phyloP scores from a whole-genome alignment of 106 monocot species.

The Dendrobium chrysotoxum region DNA sequence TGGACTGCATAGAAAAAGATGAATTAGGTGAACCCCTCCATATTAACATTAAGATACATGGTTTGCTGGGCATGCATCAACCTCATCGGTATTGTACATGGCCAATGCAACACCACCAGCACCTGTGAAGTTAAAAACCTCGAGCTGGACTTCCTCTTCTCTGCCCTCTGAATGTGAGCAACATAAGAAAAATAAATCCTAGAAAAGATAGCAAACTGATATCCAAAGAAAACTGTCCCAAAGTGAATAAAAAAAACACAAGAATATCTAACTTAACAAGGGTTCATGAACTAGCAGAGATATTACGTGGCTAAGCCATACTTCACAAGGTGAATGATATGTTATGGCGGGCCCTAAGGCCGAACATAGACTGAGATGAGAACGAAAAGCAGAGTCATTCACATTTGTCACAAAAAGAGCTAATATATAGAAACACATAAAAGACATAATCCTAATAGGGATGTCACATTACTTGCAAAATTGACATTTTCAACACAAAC shows the following conservation, averaged over 20 bases:
- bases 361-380: neutral
- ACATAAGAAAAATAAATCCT: conserved; percentile 5
- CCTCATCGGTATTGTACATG: conserved; percentile 99
- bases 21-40: neutral
- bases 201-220: conserved; percentile 1
- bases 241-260: neutral
- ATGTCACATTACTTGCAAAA: neutral
- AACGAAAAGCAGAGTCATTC: neutral
- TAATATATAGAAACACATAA: neutral
- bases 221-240: neutral
- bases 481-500: neutral
- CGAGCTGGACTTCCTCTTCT: conserved; percentile 62
- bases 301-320: neutral
- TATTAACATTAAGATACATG: neutral
- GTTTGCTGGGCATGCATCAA: conserved; percentile 4
- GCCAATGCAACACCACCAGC: conserved; percentile 86
- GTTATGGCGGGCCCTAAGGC: neutral
- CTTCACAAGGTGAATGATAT: neutral
- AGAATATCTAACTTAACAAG: neutral
- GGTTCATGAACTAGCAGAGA: neutral
- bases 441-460: neutral
- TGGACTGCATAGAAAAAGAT: conserved; percentile 40
- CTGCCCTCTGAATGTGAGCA: conserved; percentile 54
- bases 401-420: neutral
- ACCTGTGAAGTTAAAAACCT: conserved; percentile 85